These are phyloP conservation scores for Clarireedia homoeocarpa DNA, from an alignment of 2,329 filamentous ascomycete species.

Conservation along the genomic window DNA sequence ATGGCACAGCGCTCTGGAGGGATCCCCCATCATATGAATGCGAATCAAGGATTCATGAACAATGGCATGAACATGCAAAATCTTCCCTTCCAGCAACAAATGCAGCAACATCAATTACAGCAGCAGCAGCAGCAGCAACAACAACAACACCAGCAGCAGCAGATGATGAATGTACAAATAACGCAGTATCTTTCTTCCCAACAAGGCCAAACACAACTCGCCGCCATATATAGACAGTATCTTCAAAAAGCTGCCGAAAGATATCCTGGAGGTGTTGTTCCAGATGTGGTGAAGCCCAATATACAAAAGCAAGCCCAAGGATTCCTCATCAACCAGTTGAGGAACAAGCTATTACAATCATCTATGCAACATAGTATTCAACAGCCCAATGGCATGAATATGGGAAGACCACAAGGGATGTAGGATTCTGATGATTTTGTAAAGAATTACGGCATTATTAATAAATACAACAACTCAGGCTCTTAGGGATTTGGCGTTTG, in stretches of 20 bases:
- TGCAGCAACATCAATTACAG: neutral
- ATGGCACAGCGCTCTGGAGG: constrained; percentile 1
- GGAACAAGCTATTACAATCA: no score
- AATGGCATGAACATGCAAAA: constrained; percentile 5
- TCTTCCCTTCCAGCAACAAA: neutral
- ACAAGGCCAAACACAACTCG: neutral
- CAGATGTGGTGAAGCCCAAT: neutral
- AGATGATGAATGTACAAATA: neutral
- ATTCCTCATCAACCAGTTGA: neutral
- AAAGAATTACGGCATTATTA: no score
- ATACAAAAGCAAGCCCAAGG: neutral
- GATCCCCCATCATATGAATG: constrained; percentile 4
- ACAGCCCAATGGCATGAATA: constrained; percentile 26
- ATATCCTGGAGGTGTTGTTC: neutral
- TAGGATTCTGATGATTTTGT: neutral
- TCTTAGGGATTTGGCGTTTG: no score
- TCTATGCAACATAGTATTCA: constrained; percentile 20
- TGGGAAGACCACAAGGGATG: constrained; percentile 15
- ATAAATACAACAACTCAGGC: no score
- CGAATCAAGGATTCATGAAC: constrained; percentile 7
- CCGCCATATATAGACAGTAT: neutral
- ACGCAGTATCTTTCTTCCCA: neutral
- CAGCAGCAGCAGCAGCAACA: neutral
- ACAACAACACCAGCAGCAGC: neutral
- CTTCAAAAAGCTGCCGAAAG: no score